Conservation (phyloP, 768 basidiomycete species). For the Gloeostereum incarnatum region DNA sequence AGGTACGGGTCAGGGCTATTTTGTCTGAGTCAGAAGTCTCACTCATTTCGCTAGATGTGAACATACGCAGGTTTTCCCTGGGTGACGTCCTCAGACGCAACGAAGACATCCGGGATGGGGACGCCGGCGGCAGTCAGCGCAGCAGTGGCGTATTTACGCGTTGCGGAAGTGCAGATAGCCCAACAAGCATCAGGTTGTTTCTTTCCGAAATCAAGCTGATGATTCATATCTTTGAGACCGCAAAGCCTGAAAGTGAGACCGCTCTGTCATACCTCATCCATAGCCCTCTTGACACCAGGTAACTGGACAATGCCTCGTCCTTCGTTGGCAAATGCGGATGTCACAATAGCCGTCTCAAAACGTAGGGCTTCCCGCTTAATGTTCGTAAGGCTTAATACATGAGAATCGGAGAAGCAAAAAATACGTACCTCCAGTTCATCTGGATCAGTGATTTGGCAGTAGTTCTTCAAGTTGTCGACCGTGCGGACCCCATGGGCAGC, state of each 20-base stretch:
- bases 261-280: constrained; percentile 39
- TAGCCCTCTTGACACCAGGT: constrained; percentile 57
- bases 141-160: constrained; percentile 60
- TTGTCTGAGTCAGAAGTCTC: constrained; percentile 2
- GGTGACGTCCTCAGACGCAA: constrained; percentile 76
- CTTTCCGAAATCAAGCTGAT: constrained; percentile 24
- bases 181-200: constrained; percentile 54
- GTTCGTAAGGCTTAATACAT: background rate
- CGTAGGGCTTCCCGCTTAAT: constrained; percentile 58
- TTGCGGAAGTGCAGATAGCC: constrained; percentile 88
- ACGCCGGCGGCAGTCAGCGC: constrained; percentile 63
- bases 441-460: constrained; percentile 61
- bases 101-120: constrained; percentile 62
- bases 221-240: background rate
- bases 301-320: constrained; percentile 58
- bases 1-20: constrained; percentile 83
- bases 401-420: background rate
- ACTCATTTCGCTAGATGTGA: too few relatives aligned
- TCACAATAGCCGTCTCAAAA: constrained; percentile 74
- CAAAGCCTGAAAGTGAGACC: background rate
- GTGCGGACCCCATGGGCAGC: constrained; percentile 81
- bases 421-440: constrained; percentile 56
- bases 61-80: constrained; percentile 73
- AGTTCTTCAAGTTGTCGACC: constrained; percentile 65
- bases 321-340: constrained; percentile 44